Evolutionary conservation across 305 asterid genomes (phyloP).

Genomic region (Nicotiana rustica): DNA sequence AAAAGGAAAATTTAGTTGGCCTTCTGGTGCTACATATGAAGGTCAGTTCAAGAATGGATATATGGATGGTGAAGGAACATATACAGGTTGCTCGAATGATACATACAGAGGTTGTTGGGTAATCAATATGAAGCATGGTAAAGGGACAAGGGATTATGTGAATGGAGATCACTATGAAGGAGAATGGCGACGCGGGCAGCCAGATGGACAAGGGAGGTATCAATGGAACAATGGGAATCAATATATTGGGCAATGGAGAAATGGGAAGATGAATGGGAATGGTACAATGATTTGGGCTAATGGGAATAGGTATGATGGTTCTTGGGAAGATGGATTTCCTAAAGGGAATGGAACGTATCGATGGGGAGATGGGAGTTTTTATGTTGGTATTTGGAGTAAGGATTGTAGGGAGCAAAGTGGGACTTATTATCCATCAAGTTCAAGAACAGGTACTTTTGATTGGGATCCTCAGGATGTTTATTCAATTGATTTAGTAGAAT

Average conservation of each 20-base stretch:
- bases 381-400: conserved; percentile 82
- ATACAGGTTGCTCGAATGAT: conserved; percentile 68
- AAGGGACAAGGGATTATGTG: conserved; percentile 61
- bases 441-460: conserved; percentile 52
- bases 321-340: conserved; percentile 85
- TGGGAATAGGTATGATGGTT: conserved; percentile 80
- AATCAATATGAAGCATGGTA: conserved; percentile 70
- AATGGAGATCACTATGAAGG: conserved; percentile 88
- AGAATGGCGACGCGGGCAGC: conserved; percentile 67
- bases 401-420: conserved; percentile 76
- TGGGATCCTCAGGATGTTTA: conserved; percentile 84
- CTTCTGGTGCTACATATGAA: conserved; percentile 91
- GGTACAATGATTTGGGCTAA: conserved; percentile 82
- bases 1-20: conserved; percentile 91
- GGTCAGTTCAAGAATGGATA: conserved; percentile 82
- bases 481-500: conserved; percentile 50
- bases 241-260: conserved; percentile 83
- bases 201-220: conserved; percentile 84
- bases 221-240: conserved; percentile 80
- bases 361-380: conserved; percentile 88
- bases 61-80: conserved; percentile 92
- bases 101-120: conserved; percentile 80
- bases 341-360: conserved; percentile 82
- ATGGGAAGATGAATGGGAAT: conserved; percentile 73
- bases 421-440: conserved; percentile 72